Evolutionary conservation across 768 basidiomycete genomes (phyloP), one percentile per base, ranked within the genome.

Genomic region (Pleurotus pulmonarius): DNA sequence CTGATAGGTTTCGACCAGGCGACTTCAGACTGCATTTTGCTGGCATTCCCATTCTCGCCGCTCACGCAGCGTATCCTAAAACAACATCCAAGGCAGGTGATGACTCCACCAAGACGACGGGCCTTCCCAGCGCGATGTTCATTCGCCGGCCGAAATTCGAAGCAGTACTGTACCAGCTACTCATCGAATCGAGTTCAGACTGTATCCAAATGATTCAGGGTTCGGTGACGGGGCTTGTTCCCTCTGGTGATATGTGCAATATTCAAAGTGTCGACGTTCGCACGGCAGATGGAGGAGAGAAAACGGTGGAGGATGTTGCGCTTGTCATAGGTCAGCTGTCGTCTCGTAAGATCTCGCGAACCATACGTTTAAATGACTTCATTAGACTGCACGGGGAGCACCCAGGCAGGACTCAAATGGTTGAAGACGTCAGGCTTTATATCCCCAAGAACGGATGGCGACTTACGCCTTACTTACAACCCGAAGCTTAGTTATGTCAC

Each of bases 311-410:
- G 9, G 51, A 63, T 25, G 48, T 60, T 13, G 34, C 45, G 3
- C 39, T 62, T 2, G 55, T 62, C 24, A 57, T 52, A 1, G 55
- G 48, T 58, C 6, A 40, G 24, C 25, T 3, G 25, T 26, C 25
- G 26, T 26, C 5, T 26, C 3, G 26, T 26, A 26, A 26, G 3
- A 1, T 26, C 5, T 26, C 25, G 6, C 25, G 6, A 26, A 26
- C 7, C 26, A 26, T 26, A 3, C 7, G 26, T 26, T 26, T 5
- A 26, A 2, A 3, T 26, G 7, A 2, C 26, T 4, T 26, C 26
- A 3, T 26, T 26, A 65, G 67, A 65, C 44, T 64, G 66, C 49
- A 66, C 67, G 5, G 67, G 65, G 3, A 26, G 53, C 12, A 56
- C 56, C 12, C 62, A 61, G 29, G 61, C 57, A 8, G 67, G 65